phyloP scores from a whole-genome alignment of 176 grass and related monocot genomes.

The Poa pratensis region DNA sequence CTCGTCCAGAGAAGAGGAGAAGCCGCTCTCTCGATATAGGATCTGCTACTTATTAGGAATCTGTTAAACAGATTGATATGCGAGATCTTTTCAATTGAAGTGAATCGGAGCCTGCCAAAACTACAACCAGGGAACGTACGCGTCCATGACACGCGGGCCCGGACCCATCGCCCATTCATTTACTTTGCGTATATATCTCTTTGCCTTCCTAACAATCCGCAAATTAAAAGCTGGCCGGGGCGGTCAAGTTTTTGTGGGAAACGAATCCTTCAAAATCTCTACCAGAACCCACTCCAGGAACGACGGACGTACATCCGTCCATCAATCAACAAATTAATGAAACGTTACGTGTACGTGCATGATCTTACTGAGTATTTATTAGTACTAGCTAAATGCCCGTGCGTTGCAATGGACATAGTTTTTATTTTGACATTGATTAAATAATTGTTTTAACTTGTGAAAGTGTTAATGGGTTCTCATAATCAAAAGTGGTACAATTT shows the following conservation, averaged over 20 bases:
- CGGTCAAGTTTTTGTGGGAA: not conserved
- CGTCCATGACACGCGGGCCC: not conserved
- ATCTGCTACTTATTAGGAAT: not conserved
- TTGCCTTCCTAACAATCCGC: not conserved
- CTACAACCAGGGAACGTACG: not conserved
- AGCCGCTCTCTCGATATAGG: not conserved
- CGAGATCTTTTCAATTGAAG: constrained; percentile 1
- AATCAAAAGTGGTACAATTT: too few species aligned
- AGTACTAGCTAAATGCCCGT: too few species aligned
- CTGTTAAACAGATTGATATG: not conserved
- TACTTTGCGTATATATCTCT: not conserved
- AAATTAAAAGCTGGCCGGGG: not conserved
- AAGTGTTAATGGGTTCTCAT: too few species aligned
- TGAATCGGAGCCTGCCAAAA: not conserved
- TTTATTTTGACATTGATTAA: too few species aligned
- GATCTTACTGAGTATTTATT: too few species aligned
- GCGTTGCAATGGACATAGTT: too few species aligned
- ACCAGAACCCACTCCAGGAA: too few species aligned
- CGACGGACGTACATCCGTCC: too few species aligned
- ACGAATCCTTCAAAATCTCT: not conserved
- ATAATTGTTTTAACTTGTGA: too few species aligned
- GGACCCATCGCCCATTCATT: not conserved
- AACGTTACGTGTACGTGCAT: too few species aligned
- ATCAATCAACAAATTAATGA: not conserved
- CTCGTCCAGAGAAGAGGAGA: not conserved